A percentile compares a stretch with the other conserved stretches of the same genome.
Conservation (phyloP, 2,329 filamentous ascomycete species). For the Cercospora beticola region DNA sequence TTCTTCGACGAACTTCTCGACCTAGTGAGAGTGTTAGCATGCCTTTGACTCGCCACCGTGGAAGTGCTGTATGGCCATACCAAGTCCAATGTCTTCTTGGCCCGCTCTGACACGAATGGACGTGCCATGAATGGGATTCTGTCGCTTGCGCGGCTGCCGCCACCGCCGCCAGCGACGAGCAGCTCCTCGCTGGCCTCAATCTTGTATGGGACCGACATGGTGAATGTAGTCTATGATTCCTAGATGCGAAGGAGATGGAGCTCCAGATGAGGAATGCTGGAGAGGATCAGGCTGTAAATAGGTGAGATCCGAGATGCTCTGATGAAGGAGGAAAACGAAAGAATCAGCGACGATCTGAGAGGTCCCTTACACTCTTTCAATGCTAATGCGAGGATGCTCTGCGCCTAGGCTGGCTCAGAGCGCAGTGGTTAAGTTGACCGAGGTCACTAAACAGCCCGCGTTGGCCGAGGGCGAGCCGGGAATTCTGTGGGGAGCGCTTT, state of each 20-base stretch:
- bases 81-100: constrained; percentile 78
- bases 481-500: not conserved
- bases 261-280: not conserved
- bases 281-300: not conserved
- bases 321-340: constrained; percentile 5
- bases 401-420: not conserved
- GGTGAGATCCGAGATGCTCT: not conserved
- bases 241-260: not conserved
- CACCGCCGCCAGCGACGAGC: constrained; percentile 28
- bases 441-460: not conserved
- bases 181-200: constrained; percentile 39
- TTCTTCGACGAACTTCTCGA: constrained; percentile 95
- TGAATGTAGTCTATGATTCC: constrained; percentile 1
- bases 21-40: constrained; percentile 11
- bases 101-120: constrained; percentile 75
- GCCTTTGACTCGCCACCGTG: not conserved
- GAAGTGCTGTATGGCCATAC: constrained; percentile 41
- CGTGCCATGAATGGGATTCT: constrained; percentile 59
- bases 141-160: constrained; percentile 49
- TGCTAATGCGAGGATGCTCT: not conserved
- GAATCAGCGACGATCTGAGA: not conserved
- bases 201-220: constrained; percentile 41
- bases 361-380: constrained; percentile 6
- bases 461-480: not conserved
- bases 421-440: not conserved